phyloP scores from a whole-genome alignment of 768 basidiomycete species.

The Suillus alpinus region DNA sequence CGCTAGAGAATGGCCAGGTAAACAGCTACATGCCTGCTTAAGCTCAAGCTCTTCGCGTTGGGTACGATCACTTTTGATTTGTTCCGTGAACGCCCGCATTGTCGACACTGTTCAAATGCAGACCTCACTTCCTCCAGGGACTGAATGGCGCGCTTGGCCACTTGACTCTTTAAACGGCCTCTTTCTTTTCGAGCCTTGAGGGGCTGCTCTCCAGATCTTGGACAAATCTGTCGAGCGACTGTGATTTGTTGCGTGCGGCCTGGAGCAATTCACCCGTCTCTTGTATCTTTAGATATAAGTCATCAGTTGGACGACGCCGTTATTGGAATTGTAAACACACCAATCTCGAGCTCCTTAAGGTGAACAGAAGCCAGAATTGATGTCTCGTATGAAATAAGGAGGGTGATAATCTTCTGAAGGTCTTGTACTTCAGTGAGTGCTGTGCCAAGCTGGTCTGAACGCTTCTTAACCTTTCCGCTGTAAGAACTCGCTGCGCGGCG shows the following conservation, averaged over 20 bases:
- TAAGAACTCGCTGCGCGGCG: too few species aligned
- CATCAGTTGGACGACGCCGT: not conserved
- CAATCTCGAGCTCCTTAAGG: constrained; percentile 53
- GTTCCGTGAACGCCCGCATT: constrained; percentile 60
- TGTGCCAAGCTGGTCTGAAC: constrained; percentile 11
- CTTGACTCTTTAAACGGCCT: too few species aligned
- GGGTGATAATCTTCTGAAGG: constrained; percentile 65
- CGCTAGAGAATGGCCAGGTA: not conserved
- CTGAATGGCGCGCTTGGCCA: constrained; percentile 26
- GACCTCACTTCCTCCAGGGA: constrained; percentile 46
- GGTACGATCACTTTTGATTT: constrained; percentile 76
- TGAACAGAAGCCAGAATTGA: constrained; percentile 52
- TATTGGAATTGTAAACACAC: constrained; percentile 37
- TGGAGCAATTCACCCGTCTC: constrained; percentile 39
- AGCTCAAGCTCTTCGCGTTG: constrained; percentile 81
- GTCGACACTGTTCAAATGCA: constrained; percentile 51
- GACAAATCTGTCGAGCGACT: constrained; percentile 39
- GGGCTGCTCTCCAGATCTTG: constrained; percentile 39
- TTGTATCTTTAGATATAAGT: constrained; percentile 37
- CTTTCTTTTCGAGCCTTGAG: constrained; percentile 32
- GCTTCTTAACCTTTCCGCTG: constrained; percentile 11
- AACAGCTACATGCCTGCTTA: constrained; percentile 58
- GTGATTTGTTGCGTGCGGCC: constrained; percentile 40
- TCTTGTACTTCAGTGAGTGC: constrained; percentile 19
- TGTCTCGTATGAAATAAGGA: constrained; percentile 72